Conservation (phyloP, 2,329 filamentous ascomycete genomes). For the Xylaria sp. region DNA sequence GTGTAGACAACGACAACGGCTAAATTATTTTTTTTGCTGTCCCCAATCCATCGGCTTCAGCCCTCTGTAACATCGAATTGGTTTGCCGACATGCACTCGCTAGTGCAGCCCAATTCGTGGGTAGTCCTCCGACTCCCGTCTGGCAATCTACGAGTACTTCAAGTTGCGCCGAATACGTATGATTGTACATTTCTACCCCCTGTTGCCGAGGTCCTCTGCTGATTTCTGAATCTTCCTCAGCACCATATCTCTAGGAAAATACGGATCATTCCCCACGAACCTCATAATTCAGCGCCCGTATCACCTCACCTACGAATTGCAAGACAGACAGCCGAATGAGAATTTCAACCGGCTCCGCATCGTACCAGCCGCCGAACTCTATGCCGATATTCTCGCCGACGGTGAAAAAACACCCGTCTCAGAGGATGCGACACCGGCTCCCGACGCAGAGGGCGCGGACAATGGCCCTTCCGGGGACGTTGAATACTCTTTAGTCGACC, state of each 20-base stretch:
- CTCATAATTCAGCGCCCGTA: constrained; percentile 91
- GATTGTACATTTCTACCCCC: constrained; percentile 38
- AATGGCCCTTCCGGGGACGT: constrained; percentile 57
- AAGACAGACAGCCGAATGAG: constrained; percentile 74
- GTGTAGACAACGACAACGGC: constrained; percentile 11
- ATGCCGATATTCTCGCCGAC: constrained; percentile 76
- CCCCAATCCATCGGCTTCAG: constrained; percentile 6
- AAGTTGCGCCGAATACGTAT: constrained; percentile 70
- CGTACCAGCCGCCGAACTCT: constrained; percentile 82
- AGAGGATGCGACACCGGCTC: constrained; percentile 53
- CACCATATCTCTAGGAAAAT: constrained; percentile 89
- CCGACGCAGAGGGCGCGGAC: constrained; percentile 51
- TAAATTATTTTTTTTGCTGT: constrained; percentile 19
- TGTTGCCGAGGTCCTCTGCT: constrained; percentile 10
- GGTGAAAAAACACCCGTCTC: constrained; percentile 49
- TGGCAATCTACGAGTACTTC: constrained; percentile 65
- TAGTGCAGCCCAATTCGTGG: constrained; percentile 69
- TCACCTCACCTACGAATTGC: constrained; percentile 89
- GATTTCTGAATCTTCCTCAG: constrained; percentile 57
- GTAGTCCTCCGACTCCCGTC: constrained; percentile 69
- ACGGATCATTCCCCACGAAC: constrained; percentile 89
- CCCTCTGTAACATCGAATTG: neutral
- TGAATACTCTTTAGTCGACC: constrained; percentile 59
- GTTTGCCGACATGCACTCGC: constrained; percentile 51
- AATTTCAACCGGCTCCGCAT: constrained; percentile 77